Evolutionary conservation across 1,284 basidiomycete species (phyloP).

Genomic region (Tausonia pullulans): DNA sequence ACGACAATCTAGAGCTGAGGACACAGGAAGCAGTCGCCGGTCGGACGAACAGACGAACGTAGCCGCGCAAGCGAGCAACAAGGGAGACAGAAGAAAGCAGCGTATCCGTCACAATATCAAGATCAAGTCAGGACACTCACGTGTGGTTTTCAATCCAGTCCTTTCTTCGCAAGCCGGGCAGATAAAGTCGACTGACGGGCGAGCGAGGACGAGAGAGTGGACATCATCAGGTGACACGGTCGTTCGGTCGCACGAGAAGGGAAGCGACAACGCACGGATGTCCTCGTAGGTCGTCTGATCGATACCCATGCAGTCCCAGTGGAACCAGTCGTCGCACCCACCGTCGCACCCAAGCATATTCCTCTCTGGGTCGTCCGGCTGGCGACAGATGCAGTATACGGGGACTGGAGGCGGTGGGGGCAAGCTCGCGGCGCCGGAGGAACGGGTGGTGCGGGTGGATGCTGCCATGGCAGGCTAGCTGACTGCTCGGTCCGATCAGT

Average conservation of each 20-base stretch:
- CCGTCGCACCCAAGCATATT: constrained; percentile 15
- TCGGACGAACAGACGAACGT: too few species aligned
- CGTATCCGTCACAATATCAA: background rate
- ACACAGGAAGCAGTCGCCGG: too few species aligned
- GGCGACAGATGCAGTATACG: constrained; percentile 8
- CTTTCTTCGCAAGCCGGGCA: constrained; percentile 3
- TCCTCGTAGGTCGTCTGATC: constrained; percentile 1
- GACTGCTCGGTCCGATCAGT: too few species aligned
- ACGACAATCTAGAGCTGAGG: too few species aligned
- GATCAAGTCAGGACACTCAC: background rate
- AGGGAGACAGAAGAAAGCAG: background rate
- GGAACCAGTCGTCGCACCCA: constrained; percentile 15
- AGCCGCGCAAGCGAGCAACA: background rate
- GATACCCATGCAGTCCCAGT: constrained; percentile 11
- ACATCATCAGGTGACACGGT: background rate
- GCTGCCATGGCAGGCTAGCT: too few species aligned
- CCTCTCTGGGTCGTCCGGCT: background rate
- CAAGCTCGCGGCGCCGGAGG: too few species aligned
- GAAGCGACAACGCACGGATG: background rate
- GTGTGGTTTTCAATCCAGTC: constrained; percentile 4
- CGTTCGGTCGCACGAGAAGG: background rate
- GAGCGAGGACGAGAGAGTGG: background rate
- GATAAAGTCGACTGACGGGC: constrained; percentile 6
- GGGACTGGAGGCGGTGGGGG: background rate
- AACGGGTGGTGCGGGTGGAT: too few species aligned